These are phyloP conservation scores for Emergomyces orientalis DNA, from an alignment of 2,329 filamentous ascomycete genomes.

Conservation along the genomic window DNA sequence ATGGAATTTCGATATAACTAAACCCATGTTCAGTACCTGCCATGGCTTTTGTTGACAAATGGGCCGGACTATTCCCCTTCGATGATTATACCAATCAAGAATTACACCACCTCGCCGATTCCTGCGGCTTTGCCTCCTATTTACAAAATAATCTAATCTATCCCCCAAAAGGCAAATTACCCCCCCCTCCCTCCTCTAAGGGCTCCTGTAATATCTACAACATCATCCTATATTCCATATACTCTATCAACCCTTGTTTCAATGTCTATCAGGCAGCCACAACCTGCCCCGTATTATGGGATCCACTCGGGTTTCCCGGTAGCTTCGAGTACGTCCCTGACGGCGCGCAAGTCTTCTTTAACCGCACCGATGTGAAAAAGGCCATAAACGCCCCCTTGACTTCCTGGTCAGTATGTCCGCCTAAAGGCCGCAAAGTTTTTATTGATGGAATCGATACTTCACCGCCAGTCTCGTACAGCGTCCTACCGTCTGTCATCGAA, in stretches of 20 bases:
- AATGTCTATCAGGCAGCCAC: slow-evolving; percentile 65
- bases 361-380: slow-evolving; percentile 58
- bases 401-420: slow-evolving; percentile 50
- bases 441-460: slow-evolving; percentile 34
- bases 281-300: slow-evolving; percentile 61
- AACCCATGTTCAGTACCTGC: slow-evolving; percentile 23
- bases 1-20: not conserved
- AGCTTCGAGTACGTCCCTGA: slow-evolving; percentile 53
- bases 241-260: slow-evolving; percentile 64
- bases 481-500: slow-evolving; percentile 64
- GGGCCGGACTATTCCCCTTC: slow-evolving; percentile 37
- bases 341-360: slow-evolving; percentile 58
- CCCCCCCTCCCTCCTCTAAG: slow-evolving; percentile 38
- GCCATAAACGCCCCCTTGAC: slow-evolving; percentile 55
- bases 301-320: slow-evolving; percentile 61
- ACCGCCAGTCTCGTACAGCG: slow-evolving; percentile 46
- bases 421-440: slow-evolving; percentile 34
- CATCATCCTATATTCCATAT: slow-evolving; percentile 46
- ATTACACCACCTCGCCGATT: slow-evolving; percentile 33
- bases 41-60: slow-evolving; percentile 35
- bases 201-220: slow-evolving; percentile 50
- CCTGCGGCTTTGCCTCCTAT: slow-evolving; percentile 40
- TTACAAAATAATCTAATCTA: slow-evolving; percentile 51
- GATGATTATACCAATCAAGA: slow-evolving; percentile 36
- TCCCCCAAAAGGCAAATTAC: slow-evolving; percentile 56